Conservation (phyloP, 495 filamentous ascomycete genomes). For the Choiromyces venosus region DNA sequence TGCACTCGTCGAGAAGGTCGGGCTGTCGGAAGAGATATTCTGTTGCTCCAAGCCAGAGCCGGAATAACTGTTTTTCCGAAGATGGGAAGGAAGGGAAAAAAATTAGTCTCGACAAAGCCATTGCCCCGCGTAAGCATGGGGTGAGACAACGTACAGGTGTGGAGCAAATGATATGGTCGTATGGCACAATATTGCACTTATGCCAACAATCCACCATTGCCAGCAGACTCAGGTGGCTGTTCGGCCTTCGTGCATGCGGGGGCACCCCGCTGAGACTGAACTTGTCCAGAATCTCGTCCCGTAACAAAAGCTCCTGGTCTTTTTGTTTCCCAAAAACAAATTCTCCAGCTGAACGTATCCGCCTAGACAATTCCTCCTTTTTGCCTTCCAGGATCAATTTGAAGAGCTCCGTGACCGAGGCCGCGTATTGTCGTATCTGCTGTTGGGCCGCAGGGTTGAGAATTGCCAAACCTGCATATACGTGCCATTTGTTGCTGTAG, state of each 20-base stretch:
- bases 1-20: constrained; percentile 73
- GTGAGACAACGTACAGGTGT: constrained; percentile 60
- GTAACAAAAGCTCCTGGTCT: constrained; percentile 62
- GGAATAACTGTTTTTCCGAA: constrained; percentile 63
- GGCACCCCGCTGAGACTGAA: constrained; percentile 70
- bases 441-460: constrained; percentile 84
- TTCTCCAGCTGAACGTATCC: constrained; percentile 70
- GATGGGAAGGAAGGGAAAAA: constrained; percentile 2
- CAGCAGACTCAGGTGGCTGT: constrained; percentile 86
- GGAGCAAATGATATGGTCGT: constrained; percentile 99
- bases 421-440: constrained; percentile 90
- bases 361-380: constrained; percentile 66
- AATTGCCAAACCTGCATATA: constrained; percentile 95
- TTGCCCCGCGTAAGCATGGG: not conserved
- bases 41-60: constrained; percentile 93
- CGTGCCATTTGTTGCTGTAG: constrained; percentile 98
- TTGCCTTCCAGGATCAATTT: constrained; percentile 90
- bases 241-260: constrained; percentile 57
- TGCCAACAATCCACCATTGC: constrained; percentile 99
- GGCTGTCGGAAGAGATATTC: constrained; percentile 90
- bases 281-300: constrained; percentile 76
- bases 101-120: constrained; percentile 12
- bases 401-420: constrained; percentile 87
- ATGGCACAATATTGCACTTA: constrained; percentile 84
- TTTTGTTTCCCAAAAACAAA: constrained; percentile 67